These are phyloP conservation scores for Dioszegia hungarica DNA, from an alignment of 768 basidiomycete genomes.

Conservation along the genomic window DNA sequence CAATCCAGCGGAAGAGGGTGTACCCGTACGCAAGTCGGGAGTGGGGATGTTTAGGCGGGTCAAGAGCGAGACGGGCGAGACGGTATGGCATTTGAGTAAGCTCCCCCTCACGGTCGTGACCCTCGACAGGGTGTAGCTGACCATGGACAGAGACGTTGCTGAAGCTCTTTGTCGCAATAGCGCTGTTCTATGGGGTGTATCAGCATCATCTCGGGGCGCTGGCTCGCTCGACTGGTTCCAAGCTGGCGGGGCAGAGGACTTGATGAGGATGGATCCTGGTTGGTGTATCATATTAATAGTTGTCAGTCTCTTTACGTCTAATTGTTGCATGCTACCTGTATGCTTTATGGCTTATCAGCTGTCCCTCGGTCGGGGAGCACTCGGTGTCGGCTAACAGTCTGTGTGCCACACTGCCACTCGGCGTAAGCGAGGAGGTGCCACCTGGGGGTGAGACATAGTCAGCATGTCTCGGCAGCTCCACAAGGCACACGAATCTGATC, in stretches of 20 bases:
- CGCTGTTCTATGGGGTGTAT: conserved; percentile 25
- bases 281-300: too few species aligned
- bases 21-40: background rate
- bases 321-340: too few species aligned
- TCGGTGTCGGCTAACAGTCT: too few species aligned
- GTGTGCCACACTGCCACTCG: too few species aligned
- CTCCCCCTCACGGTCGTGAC: background rate
- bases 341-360: too few species aligned
- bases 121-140: background rate
- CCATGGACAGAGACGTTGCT: conserved; percentile 18
- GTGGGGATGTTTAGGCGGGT: background rate
- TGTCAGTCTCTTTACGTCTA: too few species aligned
- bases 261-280: too few species aligned
- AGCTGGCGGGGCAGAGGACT: background rate
- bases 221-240: background rate
- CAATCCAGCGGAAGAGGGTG: background rate
- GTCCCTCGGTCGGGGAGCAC: too few species aligned
- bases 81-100: conserved; percentile 30
- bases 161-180: conserved; percentile 19
- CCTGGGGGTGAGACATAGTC: too few species aligned
- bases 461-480: too few species aligned
- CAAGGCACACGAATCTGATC: too few species aligned
- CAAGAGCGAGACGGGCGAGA: conserved; percentile 11
- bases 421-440: too few species aligned
- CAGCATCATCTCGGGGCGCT: conserved; percentile 9